Evolutionary conservation across 1,284 basidiomycete species (phyloP).

Genomic region (Abortiporus biennis): DNA sequence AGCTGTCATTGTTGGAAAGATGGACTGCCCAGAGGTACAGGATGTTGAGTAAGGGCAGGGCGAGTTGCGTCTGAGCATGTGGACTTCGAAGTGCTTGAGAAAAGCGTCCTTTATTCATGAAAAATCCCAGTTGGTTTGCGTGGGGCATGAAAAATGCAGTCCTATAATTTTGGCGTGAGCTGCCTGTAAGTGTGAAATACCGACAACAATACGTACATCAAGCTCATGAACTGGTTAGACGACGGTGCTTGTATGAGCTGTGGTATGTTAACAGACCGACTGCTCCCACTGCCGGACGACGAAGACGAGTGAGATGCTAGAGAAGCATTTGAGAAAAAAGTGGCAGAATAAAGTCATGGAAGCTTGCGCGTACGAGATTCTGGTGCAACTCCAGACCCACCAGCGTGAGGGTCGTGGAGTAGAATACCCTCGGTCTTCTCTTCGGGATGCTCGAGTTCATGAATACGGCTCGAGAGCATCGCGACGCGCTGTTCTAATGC

Average conservation of each 20-base stretch:
- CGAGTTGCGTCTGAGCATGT: conserved; percentile 20
- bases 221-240: too few species aligned
- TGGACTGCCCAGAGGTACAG: conserved; percentile 45
- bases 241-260: not conserved
- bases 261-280: too few species aligned
- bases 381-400: too few species aligned
- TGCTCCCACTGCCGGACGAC: too few species aligned
- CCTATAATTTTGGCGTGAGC: conserved; percentile 7
- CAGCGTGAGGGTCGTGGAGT: too few species aligned
- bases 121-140: conserved; percentile 26
- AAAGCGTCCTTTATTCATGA: conserved; percentile 38
- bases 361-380: conserved; percentile 12
- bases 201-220: too few species aligned
- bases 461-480: conserved; percentile 22
- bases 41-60: conserved; percentile 39
- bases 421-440: conserved; percentile 17
- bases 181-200: not conserved
- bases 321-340: too few species aligned
- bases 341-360: conserved; percentile 9
- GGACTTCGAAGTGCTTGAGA: conserved; percentile 4
- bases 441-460: conserved; percentile 21
- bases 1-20: conserved; percentile 24
- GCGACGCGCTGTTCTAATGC: conserved; percentile 25
- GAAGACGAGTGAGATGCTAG: too few species aligned
- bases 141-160: conserved; percentile 18